Base-by-base conservation (phyloP, 1,139 yeast genomes). In the Hyphopichia fennica region DNA sequence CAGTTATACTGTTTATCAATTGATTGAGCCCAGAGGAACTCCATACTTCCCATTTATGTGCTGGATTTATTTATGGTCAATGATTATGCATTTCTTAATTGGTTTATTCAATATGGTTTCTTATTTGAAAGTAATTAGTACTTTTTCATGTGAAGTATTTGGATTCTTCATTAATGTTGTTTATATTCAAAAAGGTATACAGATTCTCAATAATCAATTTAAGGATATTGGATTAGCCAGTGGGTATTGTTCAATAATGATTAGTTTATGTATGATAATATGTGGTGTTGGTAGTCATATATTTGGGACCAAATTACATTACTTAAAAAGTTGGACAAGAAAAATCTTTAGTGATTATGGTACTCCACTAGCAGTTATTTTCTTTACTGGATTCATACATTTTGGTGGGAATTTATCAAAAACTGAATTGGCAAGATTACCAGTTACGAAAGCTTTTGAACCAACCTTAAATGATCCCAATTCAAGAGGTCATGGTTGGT, bases 41-140 rank as follows among this genome's bases (percentile, higher is more conserved):
- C 86, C 87, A 0, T 93, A 79, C 59, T 88, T 93, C 62, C 90
- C 93, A 19, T 93, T 93, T 60, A 91, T 93, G 96, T 85, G 95
- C 58, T 93, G 98, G 98, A 72, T 91, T 23, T 88, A 90, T 55
- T 70, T 93, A 7, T 93, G 99, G 99, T 77, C 90, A 3, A 86
- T 87, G 88, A 74, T 83, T 5, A 76, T 88, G 69, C 98, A 93
- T 64, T 68, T 87, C 31, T 45, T 82, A 1, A 72, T 91, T 31
- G 93, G 97, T 0, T 52, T 85, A 2, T 69, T 79, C 41, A 93
- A 93, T 60, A 69, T 81, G 56, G 87, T 88, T 33, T 75, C 82
- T 41, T 82, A 80, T 43, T 68, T 91, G 62, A 79, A 81, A 50
- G 84, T 79, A 51, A 88, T 93, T 30, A 86, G 96, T 2, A 70